These are phyloP conservation scores for Boletus barrowsii DNA, from an alignment of 768 basidiomycete species.

Conservation along the genomic window DNA sequence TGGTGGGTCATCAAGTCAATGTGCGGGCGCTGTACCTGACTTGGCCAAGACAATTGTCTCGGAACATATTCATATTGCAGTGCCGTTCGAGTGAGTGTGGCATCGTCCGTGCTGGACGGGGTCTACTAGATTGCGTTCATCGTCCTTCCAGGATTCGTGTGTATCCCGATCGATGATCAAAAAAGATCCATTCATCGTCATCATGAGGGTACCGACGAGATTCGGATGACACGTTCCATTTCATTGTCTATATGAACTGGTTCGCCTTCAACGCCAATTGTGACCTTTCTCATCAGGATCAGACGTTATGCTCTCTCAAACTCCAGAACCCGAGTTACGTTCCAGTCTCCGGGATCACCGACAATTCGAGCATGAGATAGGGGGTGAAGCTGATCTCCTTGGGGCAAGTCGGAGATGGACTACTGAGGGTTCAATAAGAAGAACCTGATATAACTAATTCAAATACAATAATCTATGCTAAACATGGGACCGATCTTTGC, in stretches of 20 bases:
- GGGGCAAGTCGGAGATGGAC: neutral
- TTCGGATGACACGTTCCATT: constrained; percentile 1
- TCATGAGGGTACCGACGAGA: neutral
- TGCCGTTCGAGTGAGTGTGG: neutral
- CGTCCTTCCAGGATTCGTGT: neutral
- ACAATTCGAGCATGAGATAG: neutral
- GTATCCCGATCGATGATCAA: neutral
- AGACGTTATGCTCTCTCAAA: no score
- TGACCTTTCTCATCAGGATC: neutral
- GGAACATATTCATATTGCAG: neutral
- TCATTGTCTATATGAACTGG: constrained; percentile 7
- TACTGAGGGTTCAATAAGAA: neutral
- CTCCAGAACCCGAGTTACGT: neutral
- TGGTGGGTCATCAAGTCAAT: neutral
- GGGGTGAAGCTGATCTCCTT: neutral
- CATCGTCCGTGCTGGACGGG: neutral
- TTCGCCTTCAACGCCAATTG: neutral
- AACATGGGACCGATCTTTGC: neutral
- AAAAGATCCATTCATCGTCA: neutral
- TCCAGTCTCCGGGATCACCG: neutral
- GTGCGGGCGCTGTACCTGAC: neutral
- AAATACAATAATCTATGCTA: neutral
- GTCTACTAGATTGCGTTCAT: neutral
- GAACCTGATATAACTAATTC: constrained; percentile 1
- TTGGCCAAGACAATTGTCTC: neutral